Evolutionary conservation across 2,329 filamentous ascomycete species (phyloP).

Genomic region (Trichoderma pleuroti): DNA sequence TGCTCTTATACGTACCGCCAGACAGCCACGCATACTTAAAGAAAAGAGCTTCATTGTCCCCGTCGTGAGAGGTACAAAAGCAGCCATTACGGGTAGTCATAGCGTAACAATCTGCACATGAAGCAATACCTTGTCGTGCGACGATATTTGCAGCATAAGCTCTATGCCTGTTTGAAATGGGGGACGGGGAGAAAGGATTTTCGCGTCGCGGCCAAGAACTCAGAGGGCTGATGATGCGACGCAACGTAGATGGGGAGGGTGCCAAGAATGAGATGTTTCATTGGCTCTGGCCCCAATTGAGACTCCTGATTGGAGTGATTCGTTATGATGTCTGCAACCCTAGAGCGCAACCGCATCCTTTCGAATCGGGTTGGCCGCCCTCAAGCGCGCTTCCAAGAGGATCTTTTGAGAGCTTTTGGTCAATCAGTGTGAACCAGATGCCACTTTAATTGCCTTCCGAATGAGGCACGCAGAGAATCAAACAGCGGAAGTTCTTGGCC

Average conservation of each 20-base stretch:
- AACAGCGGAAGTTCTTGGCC: neutral
- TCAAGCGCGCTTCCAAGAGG: neutral
- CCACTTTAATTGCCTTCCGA: neutral
- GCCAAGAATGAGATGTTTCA: too few relatives aligned
- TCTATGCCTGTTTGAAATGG: neutral
- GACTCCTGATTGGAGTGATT: neutral
- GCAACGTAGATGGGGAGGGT: neutral
- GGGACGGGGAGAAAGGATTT: neutral
- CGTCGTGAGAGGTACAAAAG: neutral
- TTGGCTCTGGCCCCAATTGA: neutral
- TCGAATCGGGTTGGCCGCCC: neutral
- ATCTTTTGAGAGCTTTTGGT: neutral
- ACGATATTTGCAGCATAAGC: neutral
- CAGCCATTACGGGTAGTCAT: neutral
- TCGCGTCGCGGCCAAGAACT: neutral
- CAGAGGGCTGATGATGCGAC: neutral
- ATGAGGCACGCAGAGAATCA: neutral
- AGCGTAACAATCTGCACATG: neutral
- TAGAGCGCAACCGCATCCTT: neutral
- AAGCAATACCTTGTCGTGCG: neutral
- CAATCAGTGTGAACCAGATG: neutral
- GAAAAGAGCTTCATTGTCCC: too few relatives aligned
- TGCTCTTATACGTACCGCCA: too few relatives aligned
- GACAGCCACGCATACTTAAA: too few relatives aligned
- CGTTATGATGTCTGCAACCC: neutral